These are phyloP conservation scores for Apostasia ramifera DNA, from an alignment of 106 monocot species.

Conservation along the genomic window DNA sequence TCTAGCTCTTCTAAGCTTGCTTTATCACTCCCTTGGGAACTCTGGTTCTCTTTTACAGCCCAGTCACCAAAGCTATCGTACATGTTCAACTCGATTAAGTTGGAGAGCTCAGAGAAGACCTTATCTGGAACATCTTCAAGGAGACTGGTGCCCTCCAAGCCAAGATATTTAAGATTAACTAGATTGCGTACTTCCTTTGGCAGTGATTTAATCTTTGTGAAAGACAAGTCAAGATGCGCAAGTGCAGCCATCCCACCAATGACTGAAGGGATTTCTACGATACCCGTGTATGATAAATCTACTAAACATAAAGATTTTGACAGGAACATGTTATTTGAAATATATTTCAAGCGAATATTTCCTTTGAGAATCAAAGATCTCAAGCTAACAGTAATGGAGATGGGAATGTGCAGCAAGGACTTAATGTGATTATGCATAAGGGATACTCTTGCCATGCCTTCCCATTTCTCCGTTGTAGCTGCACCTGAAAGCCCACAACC, in stretches of 20 bases:
- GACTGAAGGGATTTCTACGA: neutral
- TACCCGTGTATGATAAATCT: slow-evolving; percentile 11
- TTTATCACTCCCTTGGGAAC: neutral
- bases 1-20: slow-evolving; percentile 5
- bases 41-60: neutral
- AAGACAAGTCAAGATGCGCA: slow-evolving; percentile 3
- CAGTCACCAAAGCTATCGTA: neutral
- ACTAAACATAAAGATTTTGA: slow-evolving; percentile 1
- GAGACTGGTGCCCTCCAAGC: neutral
- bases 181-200: slow-evolving; percentile 6
- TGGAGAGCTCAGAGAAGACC: neutral
- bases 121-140: slow-evolving; percentile 6
- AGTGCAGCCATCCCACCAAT: neutral
- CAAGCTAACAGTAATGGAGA: neutral
- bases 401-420: neutral
- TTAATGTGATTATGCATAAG: neutral
- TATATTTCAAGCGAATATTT: neutral
- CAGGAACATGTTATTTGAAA: neutral
- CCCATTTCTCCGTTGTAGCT: neutral
- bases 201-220: slow-evolving; percentile 8
- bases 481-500: neutral
- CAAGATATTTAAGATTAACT: slow-evolving; percentile 3
- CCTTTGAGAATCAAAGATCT: slow-evolving; percentile 3
- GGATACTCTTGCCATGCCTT: neutral
- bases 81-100: neutral